Percentiles rank a stretch among this genome's conserved stretches.
phyloP scores from a whole-genome alignment of 257 asterid species.

The Ehretia macrophylla region DNA sequence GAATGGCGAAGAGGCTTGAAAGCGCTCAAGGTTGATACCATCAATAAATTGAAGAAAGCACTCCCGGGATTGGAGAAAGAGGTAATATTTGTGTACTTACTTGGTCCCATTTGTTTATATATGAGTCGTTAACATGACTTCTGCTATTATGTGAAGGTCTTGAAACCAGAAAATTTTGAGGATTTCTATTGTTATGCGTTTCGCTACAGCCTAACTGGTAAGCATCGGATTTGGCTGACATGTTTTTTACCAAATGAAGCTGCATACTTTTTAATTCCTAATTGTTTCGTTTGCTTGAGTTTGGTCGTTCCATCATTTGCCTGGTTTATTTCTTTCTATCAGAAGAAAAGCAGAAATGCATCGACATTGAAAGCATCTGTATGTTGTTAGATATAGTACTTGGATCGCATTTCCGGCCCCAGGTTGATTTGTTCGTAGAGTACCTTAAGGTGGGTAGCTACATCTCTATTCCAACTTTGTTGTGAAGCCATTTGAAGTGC shows the following conservation, averaged over 20 bases:
- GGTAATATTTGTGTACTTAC: slow-evolving; percentile 30
- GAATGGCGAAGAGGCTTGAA: slow-evolving; percentile 83
- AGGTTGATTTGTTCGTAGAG: slow-evolving; percentile 61
- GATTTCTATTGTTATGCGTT: slow-evolving; percentile 68
- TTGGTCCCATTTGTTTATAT: slow-evolving; percentile 2
- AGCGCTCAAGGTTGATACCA: slow-evolving; percentile 51
- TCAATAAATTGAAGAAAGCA: slow-evolving; percentile 53
- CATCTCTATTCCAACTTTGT: too few relatives aligned
- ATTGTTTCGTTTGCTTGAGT: neutral
- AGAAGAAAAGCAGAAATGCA: slow-evolving; percentile 83
- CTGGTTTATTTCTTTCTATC: slow-evolving; percentile 24
- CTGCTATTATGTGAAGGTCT: slow-evolving; percentile 45
- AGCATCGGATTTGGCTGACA: neutral
- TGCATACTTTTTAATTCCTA: slow-evolving; percentile 2
- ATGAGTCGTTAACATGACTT: slow-evolving; percentile 7
- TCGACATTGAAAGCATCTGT: slow-evolving; percentile 73
- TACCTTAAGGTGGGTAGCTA: slow-evolving; percentile 59
- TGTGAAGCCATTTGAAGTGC: neutral
- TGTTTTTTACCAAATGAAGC: slow-evolving; percentile 4
- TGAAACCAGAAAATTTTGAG: slow-evolving; percentile 49
- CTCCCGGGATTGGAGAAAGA: slow-evolving; percentile 60
- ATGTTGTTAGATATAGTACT: slow-evolving; percentile 67
- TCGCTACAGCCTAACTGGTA: slow-evolving; percentile 78
- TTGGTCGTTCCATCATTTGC: slow-evolving; percentile 3
- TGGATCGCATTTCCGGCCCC: slow-evolving; percentile 51